Conservation (phyloP, 2,329 filamentous ascomycete species). For the Botrytis pseudocinerea region DNA sequence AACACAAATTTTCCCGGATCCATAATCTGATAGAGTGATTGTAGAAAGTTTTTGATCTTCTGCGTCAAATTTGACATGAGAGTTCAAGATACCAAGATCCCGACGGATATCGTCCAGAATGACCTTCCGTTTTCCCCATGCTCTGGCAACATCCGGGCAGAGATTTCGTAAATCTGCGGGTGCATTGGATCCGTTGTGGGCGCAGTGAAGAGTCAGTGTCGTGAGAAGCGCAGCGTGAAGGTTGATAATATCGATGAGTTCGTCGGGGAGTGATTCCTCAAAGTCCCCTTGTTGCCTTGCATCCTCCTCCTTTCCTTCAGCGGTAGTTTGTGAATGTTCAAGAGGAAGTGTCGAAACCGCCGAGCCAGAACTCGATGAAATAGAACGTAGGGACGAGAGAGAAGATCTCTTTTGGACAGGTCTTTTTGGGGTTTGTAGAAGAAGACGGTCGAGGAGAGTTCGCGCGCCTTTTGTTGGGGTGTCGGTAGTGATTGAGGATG, state of each 20-base stretch:
- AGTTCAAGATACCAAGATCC: slow-evolving; percentile 62
- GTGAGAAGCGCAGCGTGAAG: slow-evolving; percentile 69
- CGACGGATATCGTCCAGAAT: slow-evolving; percentile 64
- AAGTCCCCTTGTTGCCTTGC: slow-evolving; percentile 9
- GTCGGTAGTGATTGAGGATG: slow-evolving; percentile 29
- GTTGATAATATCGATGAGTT: slow-evolving; percentile 59
- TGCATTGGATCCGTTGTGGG: slow-evolving; percentile 63
- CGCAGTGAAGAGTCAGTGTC: slow-evolving; percentile 66
- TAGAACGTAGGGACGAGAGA: slow-evolving; percentile 26
- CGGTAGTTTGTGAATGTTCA: slow-evolving; percentile 6
- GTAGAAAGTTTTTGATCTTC: slow-evolving; percentile 42
- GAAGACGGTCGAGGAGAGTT: slow-evolving; percentile 38
- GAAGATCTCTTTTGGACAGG: slow-evolving; percentile 32
- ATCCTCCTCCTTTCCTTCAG: slow-evolving; percentile 8
- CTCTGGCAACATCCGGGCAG: slow-evolving; percentile 61
- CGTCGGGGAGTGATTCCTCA: slow-evolving; percentile 46
- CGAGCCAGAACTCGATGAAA: slow-evolving; percentile 27
- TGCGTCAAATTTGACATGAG: slow-evolving; percentile 38
- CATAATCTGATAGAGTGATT: slow-evolving; percentile 52
- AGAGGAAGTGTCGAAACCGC: slow-evolving; percentile 24
- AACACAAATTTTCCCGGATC: slow-evolving; percentile 57
- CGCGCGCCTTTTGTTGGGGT: slow-evolving; percentile 40
- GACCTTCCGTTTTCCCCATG: slow-evolving; percentile 73
- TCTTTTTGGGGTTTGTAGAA: slow-evolving; percentile 28
- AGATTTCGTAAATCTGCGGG: slow-evolving; percentile 65